These are phyloP conservation scores for Fraxinus velutina DNA, from an alignment of 305 asterid genomes.

Conservation along the genomic window DNA sequence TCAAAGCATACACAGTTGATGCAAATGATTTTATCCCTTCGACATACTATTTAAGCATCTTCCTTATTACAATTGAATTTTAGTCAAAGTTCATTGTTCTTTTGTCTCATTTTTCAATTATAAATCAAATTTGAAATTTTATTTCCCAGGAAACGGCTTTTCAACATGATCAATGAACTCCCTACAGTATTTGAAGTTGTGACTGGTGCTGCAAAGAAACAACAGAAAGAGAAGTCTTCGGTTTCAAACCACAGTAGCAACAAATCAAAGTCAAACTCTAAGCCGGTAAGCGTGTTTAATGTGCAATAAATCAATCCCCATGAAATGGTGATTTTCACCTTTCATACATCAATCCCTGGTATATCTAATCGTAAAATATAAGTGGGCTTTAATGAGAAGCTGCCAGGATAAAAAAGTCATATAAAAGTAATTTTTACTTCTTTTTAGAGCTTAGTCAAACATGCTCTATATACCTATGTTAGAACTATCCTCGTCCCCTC, in stretches of 20 bases:
- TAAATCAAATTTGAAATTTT: slow-evolving; percentile 1
- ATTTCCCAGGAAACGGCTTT: slow-evolving; percentile 43
- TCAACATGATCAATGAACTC: slow-evolving; percentile 42
- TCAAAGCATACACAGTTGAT: not conserved
- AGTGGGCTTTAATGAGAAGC: not conserved
- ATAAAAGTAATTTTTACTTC: not conserved
- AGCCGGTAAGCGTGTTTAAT: not conserved
- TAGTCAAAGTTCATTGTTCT: not conserved
- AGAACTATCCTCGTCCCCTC: not conserved
- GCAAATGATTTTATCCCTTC: not conserved
- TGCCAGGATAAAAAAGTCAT: not conserved
- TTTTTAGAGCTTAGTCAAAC: not conserved
- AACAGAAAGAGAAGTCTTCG: slow-evolving; percentile 35
- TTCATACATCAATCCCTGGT: not conserved
- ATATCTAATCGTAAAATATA: not conserved
- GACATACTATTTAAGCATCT: not conserved
- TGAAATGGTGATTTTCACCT: not conserved
- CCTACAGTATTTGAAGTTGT: slow-evolving; percentile 48
- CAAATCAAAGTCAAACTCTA: slow-evolving; percentile 33
- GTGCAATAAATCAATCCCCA: not conserved
- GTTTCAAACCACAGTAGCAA: slow-evolving; percentile 29
- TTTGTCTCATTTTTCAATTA: not conserved
- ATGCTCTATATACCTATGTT: slow-evolving; percentile 14
- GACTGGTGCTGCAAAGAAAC: slow-evolving; percentile 38
- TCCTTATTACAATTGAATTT: not conserved